Evolutionary conservation across 306 rosid genomes (phyloP).

Genomic region (Vachellia collinsii): DNA sequence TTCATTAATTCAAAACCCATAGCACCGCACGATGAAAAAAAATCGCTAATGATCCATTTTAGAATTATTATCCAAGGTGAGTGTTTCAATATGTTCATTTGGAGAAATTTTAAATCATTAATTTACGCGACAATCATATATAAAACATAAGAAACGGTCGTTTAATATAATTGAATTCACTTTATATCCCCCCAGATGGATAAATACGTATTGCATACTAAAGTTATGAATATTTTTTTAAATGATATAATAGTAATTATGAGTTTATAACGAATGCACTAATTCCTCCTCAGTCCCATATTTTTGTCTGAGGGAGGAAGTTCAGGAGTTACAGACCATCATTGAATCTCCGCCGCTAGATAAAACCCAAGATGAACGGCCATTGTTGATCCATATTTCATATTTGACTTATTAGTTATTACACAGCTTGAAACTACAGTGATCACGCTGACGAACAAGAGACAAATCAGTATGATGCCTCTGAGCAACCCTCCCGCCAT

Average conservation of each 20-base stretch:
- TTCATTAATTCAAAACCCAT: constrained; percentile 4
- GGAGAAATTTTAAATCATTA: neutral
- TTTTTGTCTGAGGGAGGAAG: constrained; percentile 54
- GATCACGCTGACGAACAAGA: neutral
- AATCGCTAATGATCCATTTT: neutral
- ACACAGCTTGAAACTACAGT: constrained; percentile 49
- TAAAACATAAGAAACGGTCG: neutral
- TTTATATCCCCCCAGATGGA: neutral
- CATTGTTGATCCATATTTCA: constrained; percentile 41
- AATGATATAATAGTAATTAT: constrained; percentile 22
- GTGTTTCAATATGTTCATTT: neutral
- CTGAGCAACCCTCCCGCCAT: neutral
- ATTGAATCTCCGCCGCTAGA: constrained; percentile 49
- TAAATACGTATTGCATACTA: no score
- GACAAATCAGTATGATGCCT: neutral
- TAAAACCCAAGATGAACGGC: constrained; percentile 44
- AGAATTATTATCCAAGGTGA: neutral
- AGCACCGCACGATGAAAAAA: no score
- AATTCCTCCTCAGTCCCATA: constrained; percentile 54
- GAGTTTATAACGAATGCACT: constrained; percentile 49
- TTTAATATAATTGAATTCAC: neutral
- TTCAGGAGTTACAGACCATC: constrained; percentile 60
- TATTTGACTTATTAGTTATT: constrained; percentile 38
- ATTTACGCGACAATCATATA: neutral
- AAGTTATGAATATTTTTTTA: neutral